Base-by-base conservation (phyloP, 1,284 basidiomycete genomes). In the Microbotryomycetes sp. region DNA sequence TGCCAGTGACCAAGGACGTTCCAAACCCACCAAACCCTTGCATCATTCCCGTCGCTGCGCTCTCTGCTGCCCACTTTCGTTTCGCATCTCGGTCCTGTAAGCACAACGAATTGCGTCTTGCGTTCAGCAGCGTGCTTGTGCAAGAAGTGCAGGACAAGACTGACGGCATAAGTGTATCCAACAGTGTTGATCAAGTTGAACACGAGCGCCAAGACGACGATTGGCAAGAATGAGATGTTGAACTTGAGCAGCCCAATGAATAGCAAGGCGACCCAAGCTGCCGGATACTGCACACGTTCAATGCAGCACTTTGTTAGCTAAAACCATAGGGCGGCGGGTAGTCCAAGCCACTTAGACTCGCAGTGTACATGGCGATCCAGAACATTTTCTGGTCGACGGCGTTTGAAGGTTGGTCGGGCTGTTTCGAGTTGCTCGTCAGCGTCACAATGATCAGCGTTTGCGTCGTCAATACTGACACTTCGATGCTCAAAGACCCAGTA, bases 351-450 rank as follows among this genome's bases (percentile, higher is more conserved):
- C n/a, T n/a, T n/a, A n/a, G n/a, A 48, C 63, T 27, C 28, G 65
- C 66, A 4, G 60, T 21, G 27, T 69, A 69, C 60, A 69, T 64
- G 4, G 67, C 67, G 45, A 69, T 67, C 67, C 67, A 69, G 35
- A 69, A 69, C 67, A 69, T 67, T 88, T 83, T 92, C 16, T 90
- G 85, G 76, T 97, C 92, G 45, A 94, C 81, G 0, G 89, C 82
- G 75, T 97, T 97, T 5, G 89, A 85, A 24, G 90, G 89, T 70
- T 87, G 82, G 41, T 90, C 88, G 47, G 92, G 89, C 92, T 96
- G 66, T 5, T 64, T 18, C 35, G 15, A 15, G 23, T 45, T n/a
- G 11, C n/a, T n/a, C 41, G 28, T 41, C 9, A 30, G 9, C 13
- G 23, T 26, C 5, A 27, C 24, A 53, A 27, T 18, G 18, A 18